phyloP scores from a whole-genome alignment of 257 asterid genomes.

The Salvia rosmarinus region DNA sequence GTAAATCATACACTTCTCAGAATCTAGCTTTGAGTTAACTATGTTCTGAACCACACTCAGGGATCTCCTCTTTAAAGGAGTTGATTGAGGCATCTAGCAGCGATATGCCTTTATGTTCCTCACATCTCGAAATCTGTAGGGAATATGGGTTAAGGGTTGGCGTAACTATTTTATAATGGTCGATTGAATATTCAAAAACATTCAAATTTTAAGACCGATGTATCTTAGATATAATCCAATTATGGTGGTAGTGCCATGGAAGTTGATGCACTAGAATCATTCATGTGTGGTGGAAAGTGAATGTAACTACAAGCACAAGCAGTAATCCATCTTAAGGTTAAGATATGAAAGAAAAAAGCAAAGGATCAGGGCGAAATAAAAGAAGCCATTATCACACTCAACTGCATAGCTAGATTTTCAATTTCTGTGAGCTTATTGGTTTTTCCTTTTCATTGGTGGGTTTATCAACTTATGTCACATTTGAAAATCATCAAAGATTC shows the following conservation, averaged over 20 bases:
- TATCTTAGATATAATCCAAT: not conserved
- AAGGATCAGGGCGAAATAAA: not conserved
- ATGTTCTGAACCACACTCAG: not conserved
- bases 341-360: not conserved
- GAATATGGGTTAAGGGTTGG: not conserved
- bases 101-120: not conserved
- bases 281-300: not conserved
- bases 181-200: not conserved
- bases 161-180: not conserved
- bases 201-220: not conserved
- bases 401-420: not conserved
- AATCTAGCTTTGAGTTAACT: not conserved
- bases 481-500: not conserved
- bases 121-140: not conserved
- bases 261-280: not conserved
- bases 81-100: not conserved
- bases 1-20: not conserved
- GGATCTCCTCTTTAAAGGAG: not conserved
- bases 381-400: not conserved
- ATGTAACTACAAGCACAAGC: not conserved
- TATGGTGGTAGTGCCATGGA: not conserved
- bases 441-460: not conserved
- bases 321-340: not conserved
- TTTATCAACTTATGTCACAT: not conserved
- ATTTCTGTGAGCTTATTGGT: not conserved